Evolutionary conservation across 1,284 basidiomycete genomes (phyloP), one percentile per base, ranked within the genome.

Genomic region (Boletus hoseneyae): DNA sequence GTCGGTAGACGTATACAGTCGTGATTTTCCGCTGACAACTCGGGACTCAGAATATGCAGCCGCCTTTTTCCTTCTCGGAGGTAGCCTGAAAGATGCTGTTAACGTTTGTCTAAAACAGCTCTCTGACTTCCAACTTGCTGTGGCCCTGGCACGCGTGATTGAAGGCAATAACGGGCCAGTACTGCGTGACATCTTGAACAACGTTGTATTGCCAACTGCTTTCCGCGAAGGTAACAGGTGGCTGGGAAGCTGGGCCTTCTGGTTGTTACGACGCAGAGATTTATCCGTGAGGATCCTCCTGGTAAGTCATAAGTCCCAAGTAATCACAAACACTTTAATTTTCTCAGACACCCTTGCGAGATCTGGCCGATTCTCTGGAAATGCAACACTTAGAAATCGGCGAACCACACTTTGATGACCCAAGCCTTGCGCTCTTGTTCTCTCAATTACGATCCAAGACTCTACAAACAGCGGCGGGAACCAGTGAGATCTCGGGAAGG

Each of bases 221-320:
- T 91, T 97, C 64, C 75, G 77, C 46, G 79, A 85, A 16, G 94
- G 93, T 0, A 93, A 97, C 67, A 79, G 96, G 32, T 98, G 91
- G 88, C 73, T 98, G n/a, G 90, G 83, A n/a, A 92, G 87, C 54
- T 99, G 95, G 96, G 91, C 90, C 4, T 94, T 97, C 67, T 97
- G 94, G 92, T 74, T 92, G 55, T 73, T 98, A 25, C 83, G 85
- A 56, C 76, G 91, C 30, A 77, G 90, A 42, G 94, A 97, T 68
- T 66, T 97, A 12, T 86, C 93, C 2, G 90, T 97, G 16, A 80
- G 87, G 40, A 84, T 93, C 41, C 75, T 96, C 16, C 70, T 95
- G 55, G 91, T 92, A 64, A 62, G 82, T 63, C 18, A 49, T 18
- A 36, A 53, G 7, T 10, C 36, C 15, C 21, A 15, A 32, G 11